Evolutionary conservation across 2,329 filamentous ascomycete species (phyloP).

Genomic region (Clarireedia monteithiana): DNA sequence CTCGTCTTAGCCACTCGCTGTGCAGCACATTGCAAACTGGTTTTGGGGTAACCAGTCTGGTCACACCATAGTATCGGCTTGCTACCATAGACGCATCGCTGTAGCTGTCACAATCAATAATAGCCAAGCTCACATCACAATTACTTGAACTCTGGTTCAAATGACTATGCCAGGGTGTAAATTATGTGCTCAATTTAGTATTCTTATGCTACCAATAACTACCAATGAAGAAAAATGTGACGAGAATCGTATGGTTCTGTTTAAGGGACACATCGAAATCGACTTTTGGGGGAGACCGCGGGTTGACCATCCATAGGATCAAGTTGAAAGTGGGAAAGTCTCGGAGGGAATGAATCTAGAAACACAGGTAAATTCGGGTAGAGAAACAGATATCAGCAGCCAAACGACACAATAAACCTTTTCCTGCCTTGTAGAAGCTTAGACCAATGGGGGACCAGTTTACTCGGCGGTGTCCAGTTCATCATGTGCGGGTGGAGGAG

Average conservation of each 20-base stretch:
- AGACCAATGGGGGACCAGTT: constrained; percentile 21
- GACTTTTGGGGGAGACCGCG: neutral
- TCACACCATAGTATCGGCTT: too few species aligned
- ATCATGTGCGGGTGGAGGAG: constrained; percentile 77
- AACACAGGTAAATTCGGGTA: constrained; percentile 28
- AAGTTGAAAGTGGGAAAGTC: constrained; percentile 13
- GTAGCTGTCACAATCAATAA: too few species aligned
- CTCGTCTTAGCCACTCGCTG: too few species aligned
- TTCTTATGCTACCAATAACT: constrained; percentile 8
- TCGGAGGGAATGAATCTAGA: constrained; percentile 26
- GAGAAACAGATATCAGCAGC: constrained; percentile 25
- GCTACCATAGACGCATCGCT: too few species aligned
- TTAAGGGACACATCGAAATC: neutral
- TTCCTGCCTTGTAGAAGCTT: constrained; percentile 20
- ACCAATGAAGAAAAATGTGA: constrained; percentile 5
- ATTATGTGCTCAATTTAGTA: constrained; percentile 9
- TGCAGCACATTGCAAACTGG: too few species aligned
- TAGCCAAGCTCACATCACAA: too few species aligned
- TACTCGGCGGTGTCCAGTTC: constrained; percentile 92
- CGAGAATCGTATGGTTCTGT: constrained; percentile 1
- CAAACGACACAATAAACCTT: constrained; percentile 21
- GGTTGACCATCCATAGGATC: neutral
- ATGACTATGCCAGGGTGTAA: too few species aligned
- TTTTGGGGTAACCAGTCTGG: too few species aligned
- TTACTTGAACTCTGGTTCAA: too few species aligned